A percentile compares a stretch with the other conserved stretches of the same genome.
Evolutionary conservation across 805 yeast species (phyloP).

Genomic region (Monosporozyma aerobia): DNA sequence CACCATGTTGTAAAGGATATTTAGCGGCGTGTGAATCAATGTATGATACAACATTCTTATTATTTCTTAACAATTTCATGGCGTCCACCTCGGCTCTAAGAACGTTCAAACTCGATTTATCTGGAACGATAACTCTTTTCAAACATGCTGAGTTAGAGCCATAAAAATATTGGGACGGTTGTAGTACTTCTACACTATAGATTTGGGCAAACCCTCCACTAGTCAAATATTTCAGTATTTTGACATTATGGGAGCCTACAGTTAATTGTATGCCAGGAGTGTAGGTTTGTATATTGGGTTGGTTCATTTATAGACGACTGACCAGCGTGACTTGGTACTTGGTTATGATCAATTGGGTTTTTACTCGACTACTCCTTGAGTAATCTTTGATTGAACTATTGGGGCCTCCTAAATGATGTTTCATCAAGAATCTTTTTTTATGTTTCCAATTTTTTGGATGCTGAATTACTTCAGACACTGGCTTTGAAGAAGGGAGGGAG

Average conservation of each 20-base stretch:
- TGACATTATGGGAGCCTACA: constrained; percentile 76
- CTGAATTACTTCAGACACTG: background rate
- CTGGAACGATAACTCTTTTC: constrained; percentile 92
- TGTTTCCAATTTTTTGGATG: background rate
- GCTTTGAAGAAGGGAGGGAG: background rate
- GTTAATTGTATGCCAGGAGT: constrained; percentile 68
- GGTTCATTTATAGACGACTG: constrained; percentile 21
- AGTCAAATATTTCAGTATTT: constrained; percentile 61
- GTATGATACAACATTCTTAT: constrained; percentile 74
- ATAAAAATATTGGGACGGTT: constrained; percentile 44
- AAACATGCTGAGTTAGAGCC: constrained; percentile 62
- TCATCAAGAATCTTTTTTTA: background rate
- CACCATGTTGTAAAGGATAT: constrained; percentile 39
- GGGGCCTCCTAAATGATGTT: background rate
- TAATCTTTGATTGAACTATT: background rate
- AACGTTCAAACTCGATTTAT: constrained; percentile 70
- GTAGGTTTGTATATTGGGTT: constrained; percentile 55
- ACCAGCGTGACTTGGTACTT: background rate
- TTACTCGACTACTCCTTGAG: background rate
- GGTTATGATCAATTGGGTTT: background rate
- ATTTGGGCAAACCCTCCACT: constrained; percentile 97
- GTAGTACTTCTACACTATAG: constrained; percentile 59
- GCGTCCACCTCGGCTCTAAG: constrained; percentile 95
- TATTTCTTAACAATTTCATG: constrained; percentile 79
- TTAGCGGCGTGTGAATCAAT: constrained; percentile 93